A percentile compares a stretch with the other conserved stretches of the same genome.
These are phyloP conservation scores for Tricholoma matsutake DNA, from an alignment of 768 basidiomycete genomes.

Conservation along the genomic window DNA sequence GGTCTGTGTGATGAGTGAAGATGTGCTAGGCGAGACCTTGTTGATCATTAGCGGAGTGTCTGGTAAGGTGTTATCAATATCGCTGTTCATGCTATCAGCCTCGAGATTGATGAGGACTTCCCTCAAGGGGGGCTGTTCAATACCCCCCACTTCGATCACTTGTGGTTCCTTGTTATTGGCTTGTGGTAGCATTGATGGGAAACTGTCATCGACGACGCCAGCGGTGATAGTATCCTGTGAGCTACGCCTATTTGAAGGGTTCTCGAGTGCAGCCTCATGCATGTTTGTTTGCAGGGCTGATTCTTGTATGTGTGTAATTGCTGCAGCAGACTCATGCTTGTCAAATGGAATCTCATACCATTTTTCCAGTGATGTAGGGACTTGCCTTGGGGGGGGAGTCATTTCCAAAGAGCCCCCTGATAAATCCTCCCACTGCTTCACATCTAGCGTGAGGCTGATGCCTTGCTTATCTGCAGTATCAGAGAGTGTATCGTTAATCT, in stretches of 20 bases:
- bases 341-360: constrained; percentile 19
- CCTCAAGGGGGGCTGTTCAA: constrained; percentile 23
- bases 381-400: constrained; percentile 1
- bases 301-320: too few species aligned
- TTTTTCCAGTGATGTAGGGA: background rate
- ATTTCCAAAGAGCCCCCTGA: background rate
- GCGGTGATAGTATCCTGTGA: too few species aligned
- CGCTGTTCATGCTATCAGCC: background rate
- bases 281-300: too few species aligned
- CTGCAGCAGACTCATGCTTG: constrained; percentile 31
- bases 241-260: constrained; percentile 5
- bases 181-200: too few species aligned
- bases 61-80: background rate
- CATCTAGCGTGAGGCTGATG: too few species aligned
- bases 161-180: too few species aligned
- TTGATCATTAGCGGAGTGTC: too few species aligned
- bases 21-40: background rate
- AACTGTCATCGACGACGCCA: too few species aligned
- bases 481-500: background rate
- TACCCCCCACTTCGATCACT: constrained; percentile 30
- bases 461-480: background rate
- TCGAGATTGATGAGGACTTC: background rate
- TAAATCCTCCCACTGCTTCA: background rate
- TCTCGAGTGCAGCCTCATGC: constrained; percentile 6
- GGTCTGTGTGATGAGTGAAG: background rate